Evolutionary conservation across 305 asterid genomes (phyloP), one percentile per base, ranked within the genome.

Genomic region (Rubia tinctorum): DNA sequence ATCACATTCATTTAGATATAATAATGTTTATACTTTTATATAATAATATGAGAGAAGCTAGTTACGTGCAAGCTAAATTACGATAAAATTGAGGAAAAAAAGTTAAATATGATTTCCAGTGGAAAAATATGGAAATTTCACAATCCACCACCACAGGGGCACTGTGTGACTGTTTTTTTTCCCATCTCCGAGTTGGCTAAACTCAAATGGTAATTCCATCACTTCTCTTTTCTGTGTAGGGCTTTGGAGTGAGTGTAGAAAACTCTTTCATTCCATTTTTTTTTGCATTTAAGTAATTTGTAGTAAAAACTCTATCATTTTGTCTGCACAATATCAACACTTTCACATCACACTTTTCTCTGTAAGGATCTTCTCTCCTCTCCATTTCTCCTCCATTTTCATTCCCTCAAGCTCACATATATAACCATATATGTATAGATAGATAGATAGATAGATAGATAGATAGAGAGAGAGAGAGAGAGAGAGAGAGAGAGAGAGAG

Each of bases 241-340:
- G 27, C 55, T n/a, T 66, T 66, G 55, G 71, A 66, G 71, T 40
- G 71, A 66, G 71, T 40, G 71, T 40, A 66, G 55, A 42, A 34
- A 42, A 66, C 18, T 27, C 66, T 61, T 30, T 61, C 18, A 40
- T 8, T 12, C 27, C 20, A 66, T 14, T 18, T 45, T 27, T 45
- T 27, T 37, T 66, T 3, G 53, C 43, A 39, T 40, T 39, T 66
- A 55, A 66, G 70, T 66, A 42, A 66, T 40, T 13, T 65, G 69
- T 40, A 40, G 51, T 66, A n/a, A 66, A 66, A 40, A 66, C 27
- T 18, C 23, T 20, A 74, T 69, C 58, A 80, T 76, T 76, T 58
- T 80, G 81, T 80, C 81, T 76, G 76, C 66, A 75, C 37, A 69
- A 60, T 51, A 68, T 37, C 47, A 43, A 62, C 67, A 62, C 20